Evolutionary conservation across 1,284 basidiomycete species (phyloP).

Genomic region (Puccinia triticina): DNA sequence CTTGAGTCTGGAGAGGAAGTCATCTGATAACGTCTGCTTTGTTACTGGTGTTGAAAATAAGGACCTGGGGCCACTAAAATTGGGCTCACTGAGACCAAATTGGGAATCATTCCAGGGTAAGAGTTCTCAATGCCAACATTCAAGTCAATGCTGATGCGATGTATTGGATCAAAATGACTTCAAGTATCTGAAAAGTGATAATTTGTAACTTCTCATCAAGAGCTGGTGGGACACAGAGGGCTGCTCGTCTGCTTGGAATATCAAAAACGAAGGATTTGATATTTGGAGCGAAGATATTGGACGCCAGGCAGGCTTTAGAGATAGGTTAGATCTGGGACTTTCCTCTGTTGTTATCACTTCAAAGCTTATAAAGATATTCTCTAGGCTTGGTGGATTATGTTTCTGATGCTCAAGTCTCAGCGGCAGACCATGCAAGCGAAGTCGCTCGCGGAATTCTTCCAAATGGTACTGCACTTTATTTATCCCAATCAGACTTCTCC

Average conservation of each 20-base stretch:
- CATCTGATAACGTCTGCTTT: background rate
- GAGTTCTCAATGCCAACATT: conserved; percentile 7
- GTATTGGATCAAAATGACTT: background rate
- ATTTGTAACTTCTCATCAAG: conserved; percentile 50
- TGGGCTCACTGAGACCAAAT: conserved; percentile 77
- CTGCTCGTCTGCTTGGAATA: conserved; percentile 77
- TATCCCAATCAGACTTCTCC: conserved; percentile 22
- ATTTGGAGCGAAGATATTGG: conserved; percentile 73
- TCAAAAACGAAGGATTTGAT: conserved; percentile 85
- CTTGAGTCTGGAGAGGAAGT: background rate
- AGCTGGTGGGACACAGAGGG: conserved; percentile 88
- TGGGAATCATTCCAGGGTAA: conserved; percentile 86
- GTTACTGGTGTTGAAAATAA: conserved; percentile 58
- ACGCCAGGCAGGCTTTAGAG: conserved; percentile 71
- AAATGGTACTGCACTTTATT: conserved; percentile 67
- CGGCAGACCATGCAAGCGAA: conserved; percentile 69
- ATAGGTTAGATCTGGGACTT: conserved; percentile 66
- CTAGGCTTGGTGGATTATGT: conserved; percentile 79
- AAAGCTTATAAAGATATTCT: background rate
- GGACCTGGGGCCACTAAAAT: conserved; percentile 72
- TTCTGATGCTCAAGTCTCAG: conserved; percentile 67
- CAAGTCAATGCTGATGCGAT: background rate
- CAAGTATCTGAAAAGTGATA: conserved; percentile 5
- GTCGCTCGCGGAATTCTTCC: conserved; percentile 70
- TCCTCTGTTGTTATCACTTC: conserved; percentile 7